A percentile compares a stretch with the other conserved stretches of the same genome.
phyloP scores from a whole-genome alignment of 2,329 filamentous ascomycete species.

The Colletotrichum euphorbiae region DNA sequence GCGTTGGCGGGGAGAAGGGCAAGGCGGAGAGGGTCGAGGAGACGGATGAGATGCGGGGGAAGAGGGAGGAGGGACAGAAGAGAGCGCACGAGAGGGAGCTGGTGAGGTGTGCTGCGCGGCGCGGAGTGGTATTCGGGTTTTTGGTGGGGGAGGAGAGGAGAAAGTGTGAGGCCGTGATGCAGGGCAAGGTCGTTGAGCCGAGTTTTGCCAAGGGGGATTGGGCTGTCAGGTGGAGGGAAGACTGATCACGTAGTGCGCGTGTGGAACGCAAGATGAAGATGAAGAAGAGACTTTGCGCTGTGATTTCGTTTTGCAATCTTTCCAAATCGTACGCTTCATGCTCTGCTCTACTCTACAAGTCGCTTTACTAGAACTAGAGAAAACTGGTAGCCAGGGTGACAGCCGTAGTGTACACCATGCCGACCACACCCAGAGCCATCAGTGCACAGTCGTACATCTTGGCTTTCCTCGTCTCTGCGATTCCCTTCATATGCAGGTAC shows the following conservation, averaged over 20 bases:
- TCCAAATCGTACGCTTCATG: not conserved
- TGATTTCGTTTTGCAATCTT: conserved; percentile 2
- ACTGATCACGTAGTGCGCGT: not conserved
- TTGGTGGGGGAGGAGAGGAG: conserved; percentile 46
- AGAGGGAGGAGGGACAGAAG: conserved; percentile 61
- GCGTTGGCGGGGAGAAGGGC: conserved; percentile 67
- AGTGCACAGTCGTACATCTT: conserved; percentile 71
- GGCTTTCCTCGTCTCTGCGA: conserved; percentile 66
- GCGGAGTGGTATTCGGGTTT: conserved; percentile 68
- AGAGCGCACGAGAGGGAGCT: conserved; percentile 63
- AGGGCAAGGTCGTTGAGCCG: conserved; percentile 67
- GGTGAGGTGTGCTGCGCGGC: conserved; percentile 71
- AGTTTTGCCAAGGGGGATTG: conserved; percentile 72
- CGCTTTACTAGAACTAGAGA: conserved; percentile 42
- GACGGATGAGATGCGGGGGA: conserved; percentile 62
- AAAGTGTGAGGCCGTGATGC: conserved; percentile 70
- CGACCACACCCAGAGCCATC: conserved; percentile 71
- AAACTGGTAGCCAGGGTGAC: conserved; percentile 67
- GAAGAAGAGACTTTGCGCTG: not conserved
- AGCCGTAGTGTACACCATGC: conserved; percentile 78
- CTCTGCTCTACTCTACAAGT: not conserved
- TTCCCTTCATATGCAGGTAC: conserved; percentile 75
- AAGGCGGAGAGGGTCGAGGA: conserved; percentile 63
- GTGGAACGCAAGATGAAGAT: too few species aligned
- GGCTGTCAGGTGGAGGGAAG: conserved; percentile 67